Evolutionary conservation across 2,329 filamentous ascomycete genomes (phyloP).

Genomic region (Colletotrichum trifolii): DNA sequence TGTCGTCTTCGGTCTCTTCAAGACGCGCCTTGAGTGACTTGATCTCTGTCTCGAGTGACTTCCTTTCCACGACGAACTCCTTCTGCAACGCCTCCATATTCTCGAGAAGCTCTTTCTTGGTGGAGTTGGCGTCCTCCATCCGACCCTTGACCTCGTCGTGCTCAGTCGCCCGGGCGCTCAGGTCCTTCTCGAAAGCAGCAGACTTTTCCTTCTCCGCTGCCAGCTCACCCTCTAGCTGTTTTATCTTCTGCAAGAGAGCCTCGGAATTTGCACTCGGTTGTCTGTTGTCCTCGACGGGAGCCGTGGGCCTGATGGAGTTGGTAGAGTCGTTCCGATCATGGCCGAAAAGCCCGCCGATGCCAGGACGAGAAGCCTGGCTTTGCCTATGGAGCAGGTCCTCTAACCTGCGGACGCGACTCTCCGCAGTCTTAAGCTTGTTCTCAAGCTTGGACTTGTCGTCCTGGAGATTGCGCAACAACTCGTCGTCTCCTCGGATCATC

Average conservation of each 20-base stretch:
- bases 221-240: slow-evolving; percentile 81
- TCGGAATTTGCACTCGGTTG: slow-evolving; percentile 60
- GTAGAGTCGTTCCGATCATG: slow-evolving; percentile 62
- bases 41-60: slow-evolving; percentile 83
- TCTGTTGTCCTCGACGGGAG: slow-evolving; percentile 54
- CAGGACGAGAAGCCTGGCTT: slow-evolving; percentile 66
- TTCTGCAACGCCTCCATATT: slow-evolving; percentile 94
- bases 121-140: slow-evolving; percentile 88
- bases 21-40: slow-evolving; percentile 79
- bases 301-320: slow-evolving; percentile 58
- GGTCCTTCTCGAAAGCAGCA: slow-evolving; percentile 76
- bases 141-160: slow-evolving; percentile 73
- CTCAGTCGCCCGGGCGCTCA: slow-evolving; percentile 65
- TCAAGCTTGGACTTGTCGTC: slow-evolving; percentile 83
- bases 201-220: slow-evolving; percentile 76
- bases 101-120: slow-evolving; percentile 91
- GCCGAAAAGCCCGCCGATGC: slow-evolving; percentile 65
- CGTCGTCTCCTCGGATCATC: slow-evolving; percentile 87
- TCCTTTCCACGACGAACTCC: slow-evolving; percentile 88
- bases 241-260: slow-evolving; percentile 58
- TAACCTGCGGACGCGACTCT: slow-evolving; percentile 88
- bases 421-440: slow-evolving; percentile 81
- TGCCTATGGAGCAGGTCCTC: slow-evolving; percentile 94
- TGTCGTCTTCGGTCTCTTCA: slow-evolving; percentile 91
- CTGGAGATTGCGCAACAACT: slow-evolving; percentile 79